Conservation (phyloP, 192 early-diverging fungal species). For the Coemansia sp. region DNA sequence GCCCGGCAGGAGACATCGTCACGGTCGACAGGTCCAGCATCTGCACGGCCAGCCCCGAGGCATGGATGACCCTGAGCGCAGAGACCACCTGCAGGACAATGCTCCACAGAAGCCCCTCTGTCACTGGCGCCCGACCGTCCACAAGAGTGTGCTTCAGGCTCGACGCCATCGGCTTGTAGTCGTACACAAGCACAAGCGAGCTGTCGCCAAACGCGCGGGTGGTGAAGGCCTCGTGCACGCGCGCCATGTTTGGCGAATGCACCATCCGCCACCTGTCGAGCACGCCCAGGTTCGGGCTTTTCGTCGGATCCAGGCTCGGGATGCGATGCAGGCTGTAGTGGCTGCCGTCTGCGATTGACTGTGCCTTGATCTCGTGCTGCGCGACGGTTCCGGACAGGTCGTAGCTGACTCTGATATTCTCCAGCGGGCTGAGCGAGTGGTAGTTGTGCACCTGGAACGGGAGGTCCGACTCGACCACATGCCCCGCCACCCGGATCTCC, state of each 20-base stretch:
- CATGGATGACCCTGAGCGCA: conserved; percentile 77
- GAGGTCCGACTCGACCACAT: conserved; percentile 61
- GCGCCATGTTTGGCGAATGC: conserved; percentile 80
- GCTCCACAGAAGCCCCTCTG: conserved; percentile 43
- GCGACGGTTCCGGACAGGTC: conserved; percentile 62
- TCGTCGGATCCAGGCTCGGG: conserved; percentile 70
- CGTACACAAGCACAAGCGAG: conserved; percentile 94
- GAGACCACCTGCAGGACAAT: conserved; percentile 36
- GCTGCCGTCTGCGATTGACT: conserved; percentile 79
- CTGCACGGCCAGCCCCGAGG: conserved; percentile 75
- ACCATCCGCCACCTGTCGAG: conserved; percentile 86
- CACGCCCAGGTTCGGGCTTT: conserved; percentile 77
- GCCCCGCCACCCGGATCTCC: conserved; percentile 36
- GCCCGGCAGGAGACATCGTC: conserved; percentile 79
- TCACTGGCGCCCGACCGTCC: conserved; percentile 11
- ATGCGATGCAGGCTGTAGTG: conserved; percentile 85
- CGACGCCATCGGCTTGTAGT: conserved; percentile 75
- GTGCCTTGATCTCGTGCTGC: conserved; percentile 82
- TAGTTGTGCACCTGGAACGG: conserved; percentile 87
- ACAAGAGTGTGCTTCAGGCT: conserved; percentile 29
- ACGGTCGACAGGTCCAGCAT: conserved; percentile 82
- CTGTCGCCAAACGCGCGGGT: conserved; percentile 94
- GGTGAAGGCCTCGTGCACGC: conserved; percentile 91
- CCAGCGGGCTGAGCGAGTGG: conserved; percentile 75
- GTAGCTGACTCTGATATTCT: conserved; percentile 54